Evolutionary conservation across 768 basidiomycete species (phyloP), one percentile per base, ranked within the genome.

Genomic region (Daedalea quercina): DNA sequence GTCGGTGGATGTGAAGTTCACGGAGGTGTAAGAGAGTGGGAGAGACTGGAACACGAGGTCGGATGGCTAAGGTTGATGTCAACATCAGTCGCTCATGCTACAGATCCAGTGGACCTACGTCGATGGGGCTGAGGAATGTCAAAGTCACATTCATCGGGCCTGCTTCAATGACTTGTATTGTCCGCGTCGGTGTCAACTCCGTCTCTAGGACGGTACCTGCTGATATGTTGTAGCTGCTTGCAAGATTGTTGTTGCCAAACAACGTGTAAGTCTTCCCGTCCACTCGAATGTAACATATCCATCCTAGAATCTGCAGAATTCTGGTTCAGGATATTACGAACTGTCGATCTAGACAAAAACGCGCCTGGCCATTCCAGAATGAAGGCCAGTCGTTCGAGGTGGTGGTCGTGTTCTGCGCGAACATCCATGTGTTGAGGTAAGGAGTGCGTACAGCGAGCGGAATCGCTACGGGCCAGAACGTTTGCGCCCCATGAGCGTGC

Each of bases 91-190:
- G 20, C n/a, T 9, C 23, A 8, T 17, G 35, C n/a, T 25, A 41
- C 8, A 24, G 19, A 6, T 9, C 15, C 9, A 25, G 6, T 1
- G 23, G 20, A 20, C 60, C 19, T 43, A 71, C 70, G 60, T 70
- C 69, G 19, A 74, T 67, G 1, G 72, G 73, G 63, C 23, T 70
- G 7, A 73, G 57, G 53, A 70, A 74, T 2, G 67, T 70, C 23
- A 69, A 62, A n/a, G 61, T 72, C 44, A 73, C 46, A 35, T 69
- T 60, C 50, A 74, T 66, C 1, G 62, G 56, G 15, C 70, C 73
- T 9, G 71, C 70, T 40, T 57, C 50, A 42, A 71, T 57, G 3
- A 55, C 59, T 54, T 70, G 65, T 7, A 63, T 62, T 45, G 68
- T 67, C 17, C 63, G 63, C 0, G 73, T 73, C 1, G 73, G 66